Conservation (phyloP, 2,329 filamentous ascomycete genomes). For the Ceratocystis cacaofunesta region DNA sequence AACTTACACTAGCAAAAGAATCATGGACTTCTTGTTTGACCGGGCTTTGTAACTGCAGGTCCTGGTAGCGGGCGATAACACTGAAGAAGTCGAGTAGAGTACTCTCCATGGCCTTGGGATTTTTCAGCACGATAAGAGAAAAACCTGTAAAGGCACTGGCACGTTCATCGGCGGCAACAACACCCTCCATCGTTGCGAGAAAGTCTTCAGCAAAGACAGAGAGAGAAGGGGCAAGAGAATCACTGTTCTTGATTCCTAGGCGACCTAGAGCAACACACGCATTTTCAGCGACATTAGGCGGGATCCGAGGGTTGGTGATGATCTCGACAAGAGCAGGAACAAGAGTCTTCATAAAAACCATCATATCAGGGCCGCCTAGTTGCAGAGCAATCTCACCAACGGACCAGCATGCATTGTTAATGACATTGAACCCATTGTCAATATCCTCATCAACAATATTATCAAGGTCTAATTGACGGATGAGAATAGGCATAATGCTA, state of each 20-base stretch:
- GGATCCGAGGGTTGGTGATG: conserved; percentile 70
- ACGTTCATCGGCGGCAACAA: conserved; percentile 86
- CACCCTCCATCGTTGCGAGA: conserved; percentile 63
- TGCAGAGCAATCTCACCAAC: conserved; percentile 82
- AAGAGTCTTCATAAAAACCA: conserved; percentile 60
- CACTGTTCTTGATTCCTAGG: conserved; percentile 64
- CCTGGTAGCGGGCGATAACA: conserved; percentile 64
- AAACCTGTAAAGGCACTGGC: conserved; percentile 87
- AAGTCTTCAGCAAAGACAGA: conserved; percentile 70
- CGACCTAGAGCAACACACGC: conserved; percentile 84
- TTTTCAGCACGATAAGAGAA: conserved; percentile 65
- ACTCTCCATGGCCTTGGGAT: conserved; percentile 84
- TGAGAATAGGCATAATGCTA: conserved; percentile 62
- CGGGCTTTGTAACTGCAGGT: conserved; percentile 44
- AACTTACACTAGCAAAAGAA: conserved; percentile 60
- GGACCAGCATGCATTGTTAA: conserved; percentile 98
- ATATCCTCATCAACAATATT: conserved; percentile 62
- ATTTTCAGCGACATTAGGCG: conserved; percentile 80
- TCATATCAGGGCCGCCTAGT: conserved; percentile 52
- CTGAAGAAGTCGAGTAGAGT: conserved; percentile 69
- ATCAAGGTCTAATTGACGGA: conserved; percentile 76
- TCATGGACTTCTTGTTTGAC: conserved; percentile 51
- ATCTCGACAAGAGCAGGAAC: conserved; percentile 68
- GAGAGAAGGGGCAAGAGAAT: conserved; percentile 64
- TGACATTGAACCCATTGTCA: conserved; percentile 74